phyloP scores from a whole-genome alignment of 1,284 basidiomycete genomes.

The Cryptococcus sp. region DNA sequence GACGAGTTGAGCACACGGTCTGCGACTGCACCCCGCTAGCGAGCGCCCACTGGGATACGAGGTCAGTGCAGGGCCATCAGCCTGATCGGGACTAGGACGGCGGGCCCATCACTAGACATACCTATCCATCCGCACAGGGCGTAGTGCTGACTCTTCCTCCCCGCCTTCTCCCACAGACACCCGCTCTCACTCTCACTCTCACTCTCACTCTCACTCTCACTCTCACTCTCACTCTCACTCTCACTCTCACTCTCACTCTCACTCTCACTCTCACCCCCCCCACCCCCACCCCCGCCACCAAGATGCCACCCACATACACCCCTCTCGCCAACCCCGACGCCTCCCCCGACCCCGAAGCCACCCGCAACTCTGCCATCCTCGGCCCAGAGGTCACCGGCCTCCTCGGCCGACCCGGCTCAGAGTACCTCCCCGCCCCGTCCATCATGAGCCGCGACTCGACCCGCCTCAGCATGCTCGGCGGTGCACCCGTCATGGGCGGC shows the following conservation, averaged over 20 bases:
- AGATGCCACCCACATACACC: constrained; percentile 3
- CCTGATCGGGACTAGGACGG: no score
- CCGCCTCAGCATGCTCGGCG: constrained; percentile 18
- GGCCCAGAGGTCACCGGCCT: constrained; percentile 2
- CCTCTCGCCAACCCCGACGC: constrained; percentile 2
- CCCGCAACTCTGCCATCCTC: not conserved
- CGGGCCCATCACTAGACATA: no score
- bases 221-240: no score
- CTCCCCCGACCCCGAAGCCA: constrained; percentile 9
- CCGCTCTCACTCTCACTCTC: no score
- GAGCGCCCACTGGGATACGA: not conserved
- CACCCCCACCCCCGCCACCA: not conserved
- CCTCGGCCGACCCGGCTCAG: constrained; percentile 18
- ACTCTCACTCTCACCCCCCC: not conserved
- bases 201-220: no score
- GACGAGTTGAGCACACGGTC: no score
- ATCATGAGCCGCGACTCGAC: constrained; percentile 44
- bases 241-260: not conserved
- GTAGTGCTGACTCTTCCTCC: no score
- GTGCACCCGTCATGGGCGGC: constrained; percentile 22
- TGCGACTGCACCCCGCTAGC: no score
- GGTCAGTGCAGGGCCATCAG: constrained; percentile 3
- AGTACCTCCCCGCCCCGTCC: constrained; percentile 33
- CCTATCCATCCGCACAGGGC: no score
- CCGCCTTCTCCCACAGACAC: no score